A percentile compares a stretch with the other conserved stretches of the same genome.
Evolutionary conservation across 257 asterid species (phyloP).

Genomic region (Paulownia fortunei): DNA sequence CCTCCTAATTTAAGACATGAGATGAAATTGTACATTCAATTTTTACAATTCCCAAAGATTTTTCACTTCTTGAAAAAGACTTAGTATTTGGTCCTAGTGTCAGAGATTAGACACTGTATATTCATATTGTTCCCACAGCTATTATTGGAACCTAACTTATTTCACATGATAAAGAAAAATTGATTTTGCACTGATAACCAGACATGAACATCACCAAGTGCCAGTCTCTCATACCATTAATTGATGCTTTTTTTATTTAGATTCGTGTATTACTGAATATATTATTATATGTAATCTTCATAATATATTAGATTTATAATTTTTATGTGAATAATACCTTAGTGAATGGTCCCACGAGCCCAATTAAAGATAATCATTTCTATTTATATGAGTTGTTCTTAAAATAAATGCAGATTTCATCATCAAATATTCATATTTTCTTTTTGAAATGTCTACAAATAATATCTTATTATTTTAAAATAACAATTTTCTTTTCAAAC

Average conservation of each 20-base stretch:
- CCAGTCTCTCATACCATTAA: background rate
- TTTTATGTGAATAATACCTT: too few species aligned
- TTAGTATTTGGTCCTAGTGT: background rate
- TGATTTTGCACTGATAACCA: conserved; percentile 34
- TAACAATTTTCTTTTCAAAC: too few species aligned
- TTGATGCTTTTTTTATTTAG: background rate
- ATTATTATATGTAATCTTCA: too few species aligned
- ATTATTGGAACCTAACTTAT: background rate
- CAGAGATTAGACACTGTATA: conserved; percentile 26
- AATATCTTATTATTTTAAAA: background rate
- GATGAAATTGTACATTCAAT: background rate
- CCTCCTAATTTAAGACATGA: background rate
- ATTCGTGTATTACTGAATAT: too few species aligned
- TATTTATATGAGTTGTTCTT: too few species aligned
- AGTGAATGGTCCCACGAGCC: too few species aligned
- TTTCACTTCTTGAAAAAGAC: background rate
- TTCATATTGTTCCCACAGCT: conserved; percentile 40
- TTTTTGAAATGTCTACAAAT: background rate
- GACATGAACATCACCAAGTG: conserved; percentile 10
- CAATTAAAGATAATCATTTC: too few species aligned
- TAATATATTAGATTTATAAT: too few species aligned
- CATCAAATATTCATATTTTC: too few species aligned
- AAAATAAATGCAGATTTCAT: too few species aligned
- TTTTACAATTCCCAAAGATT: conserved; percentile 1
- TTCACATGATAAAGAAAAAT: background rate